These are phyloP conservation scores for Madurella fahalii DNA, from an alignment of 2,329 filamentous ascomycete species.

Conservation along the genomic window DNA sequence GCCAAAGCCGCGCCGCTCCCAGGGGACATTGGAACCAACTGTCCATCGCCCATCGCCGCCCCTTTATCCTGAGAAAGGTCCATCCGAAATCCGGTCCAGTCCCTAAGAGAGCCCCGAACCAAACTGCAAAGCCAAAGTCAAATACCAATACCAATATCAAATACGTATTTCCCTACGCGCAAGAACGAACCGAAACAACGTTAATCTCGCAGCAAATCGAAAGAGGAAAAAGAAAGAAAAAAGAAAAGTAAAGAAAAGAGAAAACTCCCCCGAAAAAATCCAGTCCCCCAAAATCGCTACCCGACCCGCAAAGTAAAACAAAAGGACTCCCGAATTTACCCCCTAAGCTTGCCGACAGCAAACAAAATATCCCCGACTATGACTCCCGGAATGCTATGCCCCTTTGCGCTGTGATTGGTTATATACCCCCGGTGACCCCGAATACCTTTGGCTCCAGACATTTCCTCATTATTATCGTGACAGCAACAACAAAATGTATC, in stretches of 20 bases:
- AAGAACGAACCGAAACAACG: neutral
- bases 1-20: neutral
- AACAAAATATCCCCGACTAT: neutral
- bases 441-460: neutral
- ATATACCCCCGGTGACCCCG: neutral
- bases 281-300: no score
- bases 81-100: neutral
- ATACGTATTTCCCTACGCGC: neutral
- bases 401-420: neutral
- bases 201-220: no score
- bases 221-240: no score
- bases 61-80: neutral
- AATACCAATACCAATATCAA: neutral
- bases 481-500: neutral
- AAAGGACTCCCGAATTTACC: no score
- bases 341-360: neutral
- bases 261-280: no score
- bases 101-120: neutral
- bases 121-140: neutral
- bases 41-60: neutral
- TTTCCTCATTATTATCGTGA: neutral
- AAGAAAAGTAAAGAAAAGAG: no score
- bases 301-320: neutral
- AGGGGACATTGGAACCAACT: neutral
- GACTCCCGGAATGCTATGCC: neutral